A percentile compares a stretch with the other conserved stretches of the same genome.
Conservation (phyloP, 2,329 filamentous ascomycete species). For the Colletotrichum sp. region DNA sequence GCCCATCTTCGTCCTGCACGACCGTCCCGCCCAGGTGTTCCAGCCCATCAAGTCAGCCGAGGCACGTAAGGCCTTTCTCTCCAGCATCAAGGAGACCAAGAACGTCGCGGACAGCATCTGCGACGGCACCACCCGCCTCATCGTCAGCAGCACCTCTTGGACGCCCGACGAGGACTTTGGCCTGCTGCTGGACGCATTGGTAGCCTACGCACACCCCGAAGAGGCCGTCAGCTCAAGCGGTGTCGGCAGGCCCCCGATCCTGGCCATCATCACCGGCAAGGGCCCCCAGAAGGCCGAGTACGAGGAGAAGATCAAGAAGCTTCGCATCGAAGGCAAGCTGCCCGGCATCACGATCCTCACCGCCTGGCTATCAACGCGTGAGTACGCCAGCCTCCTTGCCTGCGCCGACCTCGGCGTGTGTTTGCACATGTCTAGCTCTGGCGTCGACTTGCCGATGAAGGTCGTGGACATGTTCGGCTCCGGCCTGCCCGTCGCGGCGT, state of each 20-base stretch:
- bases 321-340: slow-evolving; percentile 68
- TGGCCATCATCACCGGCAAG: slow-evolving; percentile 93
- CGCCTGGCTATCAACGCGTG: slow-evolving; percentile 81
- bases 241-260: slow-evolving; percentile 50
- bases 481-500: slow-evolving; percentile 88
- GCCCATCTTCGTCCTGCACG: slow-evolving; percentile 77
- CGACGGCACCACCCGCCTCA: slow-evolving; percentile 64
- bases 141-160: slow-evolving; percentile 97
- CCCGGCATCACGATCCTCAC: slow-evolving; percentile 75
- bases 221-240: slow-evolving; percentile 41
- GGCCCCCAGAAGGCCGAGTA: slow-evolving; percentile 85
- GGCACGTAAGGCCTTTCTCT: slow-evolving; percentile 63
- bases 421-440: slow-evolving; percentile 90
- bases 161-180: slow-evolving; percentile 96
- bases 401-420: slow-evolving; percentile 90
- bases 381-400: slow-evolving; percentile 85
- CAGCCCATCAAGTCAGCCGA: slow-evolving; percentile 63
- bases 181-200: slow-evolving; percentile 82
- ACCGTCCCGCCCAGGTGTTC: slow-evolving; percentile 85
- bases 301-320: slow-evolving; percentile 64
- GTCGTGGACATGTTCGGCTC: slow-evolving; percentile 99
- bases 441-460: slow-evolving; percentile 98
- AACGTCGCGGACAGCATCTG: slow-evolving; percentile 64
- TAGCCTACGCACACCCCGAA: slow-evolving; percentile 65
- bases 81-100: slow-evolving; percentile 67